Conservation (phyloP, 2,329 filamentous ascomycete genomes). For the Teratosphaeria gauchensis region DNA sequence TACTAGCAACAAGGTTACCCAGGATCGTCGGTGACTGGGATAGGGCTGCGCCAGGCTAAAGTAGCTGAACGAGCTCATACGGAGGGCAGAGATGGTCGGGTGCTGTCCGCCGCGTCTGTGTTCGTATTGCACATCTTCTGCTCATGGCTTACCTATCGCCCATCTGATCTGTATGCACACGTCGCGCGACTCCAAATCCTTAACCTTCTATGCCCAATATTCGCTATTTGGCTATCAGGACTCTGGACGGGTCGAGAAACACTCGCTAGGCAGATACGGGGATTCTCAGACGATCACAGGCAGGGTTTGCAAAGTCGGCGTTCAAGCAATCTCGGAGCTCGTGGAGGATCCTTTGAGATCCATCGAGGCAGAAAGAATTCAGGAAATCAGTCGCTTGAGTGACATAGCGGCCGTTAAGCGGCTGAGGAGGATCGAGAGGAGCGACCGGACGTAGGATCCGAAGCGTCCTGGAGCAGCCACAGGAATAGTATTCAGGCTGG, state of each 20-base stretch:
- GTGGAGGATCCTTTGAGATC: no score
- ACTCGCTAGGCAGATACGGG: no score
- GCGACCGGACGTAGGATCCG: background rate
- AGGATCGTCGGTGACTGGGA: background rate
- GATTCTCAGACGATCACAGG: background rate
- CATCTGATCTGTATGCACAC: no score
- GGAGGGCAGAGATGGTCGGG: background rate
- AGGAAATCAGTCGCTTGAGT: no score
- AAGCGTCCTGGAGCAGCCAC: background rate
- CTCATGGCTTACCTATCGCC: no score
- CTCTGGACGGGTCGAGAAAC: no score
- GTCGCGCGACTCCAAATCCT: no score
- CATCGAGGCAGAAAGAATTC: no score
- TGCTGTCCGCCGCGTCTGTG: background rate
- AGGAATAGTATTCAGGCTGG: constrained; percentile 5
- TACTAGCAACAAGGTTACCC: background rate
- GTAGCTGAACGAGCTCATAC: background rate
- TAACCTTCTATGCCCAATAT: no score
- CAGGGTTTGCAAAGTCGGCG: background rate
- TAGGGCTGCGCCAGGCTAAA: background rate
- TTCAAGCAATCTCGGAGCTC: no score
- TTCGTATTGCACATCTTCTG: no score
- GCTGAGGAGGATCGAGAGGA: background rate
- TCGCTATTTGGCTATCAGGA: no score
- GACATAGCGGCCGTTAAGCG: background rate